These are phyloP conservation scores for Talaromyces sp. DNA, from an alignment of 2,329 filamentous ascomycete genomes.

Conservation along the genomic window DNA sequence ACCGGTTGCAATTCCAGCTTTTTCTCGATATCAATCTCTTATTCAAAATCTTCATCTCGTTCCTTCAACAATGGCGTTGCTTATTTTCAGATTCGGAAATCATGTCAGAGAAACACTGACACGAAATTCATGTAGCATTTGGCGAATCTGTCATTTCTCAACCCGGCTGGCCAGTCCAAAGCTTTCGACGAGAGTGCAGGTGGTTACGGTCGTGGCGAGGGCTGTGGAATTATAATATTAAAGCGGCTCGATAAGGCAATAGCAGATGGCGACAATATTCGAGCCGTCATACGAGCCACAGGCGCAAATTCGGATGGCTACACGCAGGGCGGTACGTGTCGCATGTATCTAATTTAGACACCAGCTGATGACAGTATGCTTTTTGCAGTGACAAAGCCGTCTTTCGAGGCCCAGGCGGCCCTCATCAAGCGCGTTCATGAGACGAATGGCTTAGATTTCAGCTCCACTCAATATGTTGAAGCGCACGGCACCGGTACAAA, in stretches of 20 bases:
- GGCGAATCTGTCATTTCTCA: not conserved
- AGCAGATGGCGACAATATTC: constrained; percentile 45
- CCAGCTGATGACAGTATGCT: too few relatives aligned
- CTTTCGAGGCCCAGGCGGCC: constrained; percentile 20
- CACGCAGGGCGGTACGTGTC: constrained; percentile 17
- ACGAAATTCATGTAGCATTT: not conserved
- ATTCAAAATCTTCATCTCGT: too few relatives aligned
- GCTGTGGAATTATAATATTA: constrained; percentile 43
- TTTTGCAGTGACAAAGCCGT: constrained; percentile 22
- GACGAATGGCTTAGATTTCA: not conserved
- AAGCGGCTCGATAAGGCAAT: constrained; percentile 51
- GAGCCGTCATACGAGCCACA: constrained; percentile 29
- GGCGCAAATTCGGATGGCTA: constrained; percentile 24
- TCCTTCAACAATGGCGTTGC: too few relatives aligned
- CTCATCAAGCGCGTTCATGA: constrained; percentile 19
- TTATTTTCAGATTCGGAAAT: too few relatives aligned
- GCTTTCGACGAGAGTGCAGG: not conserved
- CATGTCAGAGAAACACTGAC: too few relatives aligned
- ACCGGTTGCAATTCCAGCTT: too few relatives aligned
- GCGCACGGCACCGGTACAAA: constrained; percentile 27
- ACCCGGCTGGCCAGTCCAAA: constrained; percentile 55
- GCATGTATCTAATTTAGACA: too few relatives aligned
- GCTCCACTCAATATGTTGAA: constrained; percentile 17
- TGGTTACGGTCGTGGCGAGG: constrained; percentile 3
- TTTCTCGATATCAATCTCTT: too few relatives aligned